phyloP scores from a whole-genome alignment of 2,329 filamentous ascomycete species.

The Alternaria triticina region DNA sequence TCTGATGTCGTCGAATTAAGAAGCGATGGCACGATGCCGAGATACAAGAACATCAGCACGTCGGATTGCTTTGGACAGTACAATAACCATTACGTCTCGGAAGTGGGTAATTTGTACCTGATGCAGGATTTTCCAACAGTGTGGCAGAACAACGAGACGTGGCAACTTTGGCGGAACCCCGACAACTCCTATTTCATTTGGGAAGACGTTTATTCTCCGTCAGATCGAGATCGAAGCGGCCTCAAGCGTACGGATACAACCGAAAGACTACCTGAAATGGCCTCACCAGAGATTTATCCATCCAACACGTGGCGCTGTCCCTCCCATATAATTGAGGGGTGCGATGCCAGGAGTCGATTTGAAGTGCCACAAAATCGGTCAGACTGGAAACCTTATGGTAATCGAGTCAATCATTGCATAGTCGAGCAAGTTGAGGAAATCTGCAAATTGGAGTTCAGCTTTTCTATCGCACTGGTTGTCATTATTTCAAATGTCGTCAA shows the following conservation, averaged over 20 bases:
- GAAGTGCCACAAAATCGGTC: slow-evolving; percentile 11
- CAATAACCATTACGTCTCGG: slow-evolving; percentile 15
- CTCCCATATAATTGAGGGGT: slow-evolving; percentile 2
- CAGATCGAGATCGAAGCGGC: no score
- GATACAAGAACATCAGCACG: slow-evolving; percentile 3
- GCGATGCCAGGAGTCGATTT: slow-evolving; percentile 1
- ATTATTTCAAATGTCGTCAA: slow-evolving; percentile 17
- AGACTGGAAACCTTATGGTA: slow-evolving; percentile 16
- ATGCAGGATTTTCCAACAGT: slow-evolving; percentile 11
- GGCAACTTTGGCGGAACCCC: neutral
- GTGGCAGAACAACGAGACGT: slow-evolving; percentile 6
- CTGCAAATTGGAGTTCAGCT: slow-evolving; percentile 36
- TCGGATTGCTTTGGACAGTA: slow-evolving; percentile 16
- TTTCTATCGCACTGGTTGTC: slow-evolving; percentile 26
- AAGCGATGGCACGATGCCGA: neutral
- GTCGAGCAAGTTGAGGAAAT: slow-evolving; percentile 21
- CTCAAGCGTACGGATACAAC: neutral
- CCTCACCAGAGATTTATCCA: slow-evolving; percentile 3
- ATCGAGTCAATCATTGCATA: slow-evolving; percentile 24
- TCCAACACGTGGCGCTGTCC: slow-evolving; percentile 22
- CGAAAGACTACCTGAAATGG: neutral
- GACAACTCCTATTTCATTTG: neutral
- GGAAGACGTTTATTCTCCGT: neutral
- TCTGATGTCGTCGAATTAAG: neutral
- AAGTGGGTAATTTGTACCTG: slow-evolving; percentile 18